Base-by-base conservation (phyloP, 371 early-diverging fungal species). In the Rhizopus stolonifer region DNA sequence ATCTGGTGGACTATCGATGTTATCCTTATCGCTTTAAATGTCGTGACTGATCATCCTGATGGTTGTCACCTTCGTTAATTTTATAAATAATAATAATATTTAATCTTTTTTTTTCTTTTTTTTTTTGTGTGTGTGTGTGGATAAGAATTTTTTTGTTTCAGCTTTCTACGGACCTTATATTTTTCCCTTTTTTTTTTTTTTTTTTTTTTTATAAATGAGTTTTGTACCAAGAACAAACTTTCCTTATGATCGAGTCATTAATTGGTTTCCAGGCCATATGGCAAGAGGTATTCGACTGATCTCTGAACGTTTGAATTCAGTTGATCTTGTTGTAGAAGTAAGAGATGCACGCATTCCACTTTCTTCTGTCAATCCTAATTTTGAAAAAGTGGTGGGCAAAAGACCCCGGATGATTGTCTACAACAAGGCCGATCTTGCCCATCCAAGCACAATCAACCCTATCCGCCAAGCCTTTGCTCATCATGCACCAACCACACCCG, bases 241-340 rank as follows among this genome's bases (percentile, higher is more conserved):
- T 56, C 68, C 71, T 22, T 84, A 83, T 59, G 84, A 83, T 54
- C 77, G 87, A 58, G 74, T 81, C 26, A 91, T 95, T 56, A 92
- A 90, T 61, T 98, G 98, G 97, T 94, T 90, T 70, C 97, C 97
- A 4, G 90, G 90, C 0, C 98, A 98, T 64, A 96, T 96, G 92
- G 83, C 86, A 57, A 88, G 88, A 60, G 93, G 94, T 0, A 63
- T 96, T 21, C 80, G 89, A 25, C 64, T 85, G 26, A 91, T 93
- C 42, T 75, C 83, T 13, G 85, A 87, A 49, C 77, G 79, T 33
- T 56, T 93, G 49, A 83, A 84, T 53, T 61, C 81, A 0, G 87
- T 95, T 15, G 94, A 95, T 74, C 70, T 95, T 1, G 78, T 98
- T 14, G 81, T 98, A 8, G 98, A 98, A 69, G 91, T 91, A 1